These are phyloP conservation scores for Alternaria dauci DNA, from an alignment of 2,329 filamentous ascomycete species.

Conservation along the genomic window DNA sequence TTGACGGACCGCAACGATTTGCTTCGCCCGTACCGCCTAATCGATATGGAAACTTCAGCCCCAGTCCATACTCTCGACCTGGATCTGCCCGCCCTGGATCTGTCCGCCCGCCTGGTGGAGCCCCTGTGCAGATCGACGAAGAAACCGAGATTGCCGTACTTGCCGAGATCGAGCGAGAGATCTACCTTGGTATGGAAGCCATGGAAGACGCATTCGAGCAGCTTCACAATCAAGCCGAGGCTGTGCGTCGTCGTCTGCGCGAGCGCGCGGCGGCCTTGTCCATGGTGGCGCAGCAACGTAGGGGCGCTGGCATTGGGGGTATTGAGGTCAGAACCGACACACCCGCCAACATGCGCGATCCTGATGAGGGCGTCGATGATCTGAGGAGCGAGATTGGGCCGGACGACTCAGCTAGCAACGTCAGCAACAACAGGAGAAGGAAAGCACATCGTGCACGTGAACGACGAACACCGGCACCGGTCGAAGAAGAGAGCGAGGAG, in stretches of 20 bases:
- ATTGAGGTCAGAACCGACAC: conserved; percentile 58
- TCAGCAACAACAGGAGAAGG: conserved; percentile 73
- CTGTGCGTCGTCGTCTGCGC: conserved; percentile 78
- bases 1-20: conserved; percentile 49
- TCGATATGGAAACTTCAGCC: conserved; percentile 48
- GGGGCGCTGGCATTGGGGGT: conserved; percentile 56
- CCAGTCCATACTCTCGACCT: conserved; percentile 27
- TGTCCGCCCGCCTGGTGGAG: conserved; percentile 55
- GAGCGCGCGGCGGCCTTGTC: conserved; percentile 83
- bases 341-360: conserved; percentile 52
- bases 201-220: conserved; percentile 94
- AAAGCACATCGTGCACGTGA: conserved; percentile 73
- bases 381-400: conserved; percentile 67
- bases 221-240: conserved; percentile 84
- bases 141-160: conserved; percentile 91
- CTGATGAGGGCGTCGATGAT: conserved; percentile 52
- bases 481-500: conserved; percentile 63
- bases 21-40: conserved; percentile 64
- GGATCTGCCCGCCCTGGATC: conserved; percentile 34
- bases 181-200: conserved; percentile 92
- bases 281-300: conserved; percentile 66
- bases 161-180: conserved; percentile 90
- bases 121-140: conserved; percentile 87
- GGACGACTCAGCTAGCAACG: conserved; percentile 83
- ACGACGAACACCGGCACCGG: conserved; percentile 74